These are phyloP conservation scores for Mediolabrus comicus DNA, from an alignment of 108 stramenopile genomes.

Conservation along the genomic window DNA sequence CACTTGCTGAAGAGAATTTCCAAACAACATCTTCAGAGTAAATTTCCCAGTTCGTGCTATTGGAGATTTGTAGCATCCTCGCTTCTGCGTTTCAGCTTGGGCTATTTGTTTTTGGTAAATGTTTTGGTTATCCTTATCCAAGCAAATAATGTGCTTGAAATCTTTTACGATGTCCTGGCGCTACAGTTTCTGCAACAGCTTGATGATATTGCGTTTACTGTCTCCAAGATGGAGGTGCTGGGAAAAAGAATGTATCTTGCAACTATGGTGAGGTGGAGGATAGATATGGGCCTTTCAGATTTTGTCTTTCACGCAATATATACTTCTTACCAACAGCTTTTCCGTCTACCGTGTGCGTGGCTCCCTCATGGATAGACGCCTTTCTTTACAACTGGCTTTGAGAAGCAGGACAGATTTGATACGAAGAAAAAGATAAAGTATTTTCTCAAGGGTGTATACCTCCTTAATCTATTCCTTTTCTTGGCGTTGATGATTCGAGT, in stretches of 20 bases:
- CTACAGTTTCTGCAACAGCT: slow-evolving; percentile 5
- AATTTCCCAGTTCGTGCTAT: slow-evolving; percentile 4
- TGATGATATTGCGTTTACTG: slow-evolving; percentile 18
- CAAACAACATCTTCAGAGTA: background rate
- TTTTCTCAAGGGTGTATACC: slow-evolving; percentile 13
- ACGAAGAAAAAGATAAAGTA: background rate
- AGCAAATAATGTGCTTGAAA: slow-evolving; percentile 10
- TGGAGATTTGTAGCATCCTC: background rate
- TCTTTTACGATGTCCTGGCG: slow-evolving; percentile 25
- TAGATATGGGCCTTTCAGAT: too few species aligned
- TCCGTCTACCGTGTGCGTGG: too few species aligned
- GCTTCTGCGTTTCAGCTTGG: slow-evolving; percentile 8
- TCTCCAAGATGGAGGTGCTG: slow-evolving; percentile 11
- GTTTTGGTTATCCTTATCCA: slow-evolving; percentile 9
- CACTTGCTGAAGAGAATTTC: background rate
- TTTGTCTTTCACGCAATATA: too few species aligned
- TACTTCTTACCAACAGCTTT: background rate
- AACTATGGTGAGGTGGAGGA: background rate
- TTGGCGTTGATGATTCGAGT: background rate
- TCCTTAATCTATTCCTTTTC: slow-evolving; percentile 7
- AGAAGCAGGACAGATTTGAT: background rate
- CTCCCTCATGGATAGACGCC: background rate
- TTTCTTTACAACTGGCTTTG: background rate
- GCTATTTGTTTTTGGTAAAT: slow-evolving; percentile 19
- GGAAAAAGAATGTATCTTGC: slow-evolving; percentile 5